Conservation (phyloP, 2,329 filamentous ascomycete species). For the Cytospora piceae region DNA sequence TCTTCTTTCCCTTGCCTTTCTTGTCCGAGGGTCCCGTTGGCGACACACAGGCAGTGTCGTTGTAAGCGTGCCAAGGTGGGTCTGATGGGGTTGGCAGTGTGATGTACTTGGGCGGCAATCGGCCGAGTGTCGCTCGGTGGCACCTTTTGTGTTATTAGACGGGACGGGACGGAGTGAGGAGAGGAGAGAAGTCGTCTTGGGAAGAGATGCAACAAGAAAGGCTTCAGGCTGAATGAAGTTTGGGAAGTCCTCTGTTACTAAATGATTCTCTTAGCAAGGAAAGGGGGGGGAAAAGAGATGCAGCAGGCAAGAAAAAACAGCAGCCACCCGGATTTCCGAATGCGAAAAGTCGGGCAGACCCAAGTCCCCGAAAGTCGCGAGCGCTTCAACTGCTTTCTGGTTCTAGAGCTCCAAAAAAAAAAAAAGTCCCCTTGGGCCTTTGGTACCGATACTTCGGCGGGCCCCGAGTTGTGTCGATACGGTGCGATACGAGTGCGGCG, state of each 20-base stretch:
- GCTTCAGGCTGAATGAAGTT: not conserved
- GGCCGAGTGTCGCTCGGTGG: not conserved
- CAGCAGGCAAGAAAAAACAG: not conserved
- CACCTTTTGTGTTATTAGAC: not conserved
- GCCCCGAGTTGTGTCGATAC: not conserved
- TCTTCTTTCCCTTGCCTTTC: not conserved
- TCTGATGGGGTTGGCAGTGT: not conserved
- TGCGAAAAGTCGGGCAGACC: conserved; percentile 21
- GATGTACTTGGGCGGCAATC: not conserved
- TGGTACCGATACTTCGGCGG: conserved; percentile 22
- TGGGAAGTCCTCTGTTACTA: conserved; percentile 21
- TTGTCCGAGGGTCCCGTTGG: conserved; percentile 20
- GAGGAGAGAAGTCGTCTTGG: not conserved
- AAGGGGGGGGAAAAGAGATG: not conserved
- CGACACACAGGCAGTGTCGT: conserved; percentile 7
- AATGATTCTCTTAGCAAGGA: not conserved
- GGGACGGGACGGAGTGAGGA: no score
- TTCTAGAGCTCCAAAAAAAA: not conserved
- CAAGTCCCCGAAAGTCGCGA: conserved; percentile 30
- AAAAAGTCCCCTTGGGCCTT: not conserved
- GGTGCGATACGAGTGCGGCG: not conserved
- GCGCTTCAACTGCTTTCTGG: conserved; percentile 14
- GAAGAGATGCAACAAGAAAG: not conserved
- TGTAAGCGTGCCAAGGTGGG: not conserved
- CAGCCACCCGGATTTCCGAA: conserved; percentile 11